These are phyloP conservation scores for Candida sonorensis DNA, from an alignment of 805 yeast genomes.

Conservation along the genomic window DNA sequence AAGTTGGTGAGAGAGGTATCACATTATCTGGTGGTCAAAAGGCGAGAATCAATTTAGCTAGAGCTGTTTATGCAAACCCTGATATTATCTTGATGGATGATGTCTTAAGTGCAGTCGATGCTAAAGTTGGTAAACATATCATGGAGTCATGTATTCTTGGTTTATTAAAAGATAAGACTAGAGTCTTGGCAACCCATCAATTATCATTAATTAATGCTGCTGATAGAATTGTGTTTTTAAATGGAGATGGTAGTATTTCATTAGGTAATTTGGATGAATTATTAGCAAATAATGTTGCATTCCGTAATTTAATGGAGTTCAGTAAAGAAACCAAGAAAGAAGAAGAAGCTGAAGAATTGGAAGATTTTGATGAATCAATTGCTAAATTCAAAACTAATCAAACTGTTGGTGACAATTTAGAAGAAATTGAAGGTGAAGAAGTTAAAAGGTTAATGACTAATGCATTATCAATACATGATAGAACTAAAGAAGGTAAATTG, in stretches of 20 bases:
- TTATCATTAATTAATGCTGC: conserved; percentile 61
- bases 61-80: conserved; percentile 66
- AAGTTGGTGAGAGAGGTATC: conserved; percentile 80
- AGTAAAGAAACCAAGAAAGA: conserved; percentile 18
- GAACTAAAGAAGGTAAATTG: conserved; percentile 20
- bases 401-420: too few species aligned
- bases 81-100: conserved; percentile 72
- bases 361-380: conserved; percentile 6
- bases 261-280: conserved; percentile 59
- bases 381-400: too few species aligned
- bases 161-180: conserved; percentile 46
- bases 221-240: conserved; percentile 58
- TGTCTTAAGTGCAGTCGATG: conserved; percentile 80
- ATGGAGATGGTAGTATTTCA: conserved; percentile 50
- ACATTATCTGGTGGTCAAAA: conserved; percentile 84
- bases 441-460: conserved; percentile 14
- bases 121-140: conserved; percentile 77
- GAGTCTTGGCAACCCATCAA: conserved; percentile 79
- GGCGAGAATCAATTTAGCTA: conserved; percentile 71
- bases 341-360: conserved; percentile 12
- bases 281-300: conserved; percentile 33
- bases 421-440: conserved; percentile 17
- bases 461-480: conserved; percentile 10
- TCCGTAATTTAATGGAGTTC: conserved; percentile 44
- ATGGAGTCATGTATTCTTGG: conserved; percentile 62